A percentile compares a stretch with the other conserved stretches of the same genome.
phyloP scores from a whole-genome alignment of 2,329 filamentous ascomycete genomes.

The Penicillium sp. region DNA sequence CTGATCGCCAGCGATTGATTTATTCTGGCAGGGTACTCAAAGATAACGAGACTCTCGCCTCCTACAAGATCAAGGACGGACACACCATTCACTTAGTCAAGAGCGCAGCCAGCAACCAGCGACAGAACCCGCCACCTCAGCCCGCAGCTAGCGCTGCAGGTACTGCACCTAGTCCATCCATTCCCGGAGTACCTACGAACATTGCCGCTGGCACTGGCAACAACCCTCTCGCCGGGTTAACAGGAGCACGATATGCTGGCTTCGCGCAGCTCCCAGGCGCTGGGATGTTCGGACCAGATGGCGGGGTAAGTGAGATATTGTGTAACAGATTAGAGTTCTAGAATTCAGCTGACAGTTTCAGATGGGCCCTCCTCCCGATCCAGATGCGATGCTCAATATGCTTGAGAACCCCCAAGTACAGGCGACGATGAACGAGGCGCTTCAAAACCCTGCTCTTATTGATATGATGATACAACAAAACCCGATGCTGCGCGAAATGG shows the following conservation, averaged over 20 bases:
- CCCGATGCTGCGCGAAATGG: slow-evolving; percentile 70
- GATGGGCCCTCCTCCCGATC: slow-evolving; percentile 85
- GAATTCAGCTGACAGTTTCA: slow-evolving; percentile 32
- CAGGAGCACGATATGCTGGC: slow-evolving; percentile 88
- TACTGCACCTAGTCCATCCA: slow-evolving; percentile 26
- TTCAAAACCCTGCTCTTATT: slow-evolving; percentile 90
- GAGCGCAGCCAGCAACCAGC: slow-evolving; percentile 82
- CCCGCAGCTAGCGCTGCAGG: slow-evolving; percentile 33
- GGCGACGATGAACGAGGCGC: slow-evolving; percentile 85
- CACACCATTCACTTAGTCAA: slow-evolving; percentile 97
- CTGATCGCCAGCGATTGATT: slow-evolving; percentile 88
- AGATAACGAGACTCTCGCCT: slow-evolving; percentile 77
- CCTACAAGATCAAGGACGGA: slow-evolving; percentile 92
- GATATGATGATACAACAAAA: slow-evolving; percentile 94
- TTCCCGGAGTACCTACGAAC: slow-evolving; percentile 45
- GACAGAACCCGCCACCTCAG: slow-evolving; percentile 54
- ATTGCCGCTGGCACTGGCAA: slow-evolving; percentile 59
- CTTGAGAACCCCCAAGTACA: slow-evolving; percentile 84
- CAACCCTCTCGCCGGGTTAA: slow-evolving; percentile 85
- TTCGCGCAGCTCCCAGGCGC: slow-evolving; percentile 83
- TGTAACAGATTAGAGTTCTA: not conserved
- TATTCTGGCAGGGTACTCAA: slow-evolving; percentile 97
- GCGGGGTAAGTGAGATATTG: slow-evolving; percentile 66
- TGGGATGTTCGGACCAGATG: slow-evolving; percentile 88
- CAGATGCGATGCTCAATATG: slow-evolving; percentile 78